Conservation (phyloP, 2,329 filamentous ascomycete genomes). For the Neonectria neomacrospora region DNA sequence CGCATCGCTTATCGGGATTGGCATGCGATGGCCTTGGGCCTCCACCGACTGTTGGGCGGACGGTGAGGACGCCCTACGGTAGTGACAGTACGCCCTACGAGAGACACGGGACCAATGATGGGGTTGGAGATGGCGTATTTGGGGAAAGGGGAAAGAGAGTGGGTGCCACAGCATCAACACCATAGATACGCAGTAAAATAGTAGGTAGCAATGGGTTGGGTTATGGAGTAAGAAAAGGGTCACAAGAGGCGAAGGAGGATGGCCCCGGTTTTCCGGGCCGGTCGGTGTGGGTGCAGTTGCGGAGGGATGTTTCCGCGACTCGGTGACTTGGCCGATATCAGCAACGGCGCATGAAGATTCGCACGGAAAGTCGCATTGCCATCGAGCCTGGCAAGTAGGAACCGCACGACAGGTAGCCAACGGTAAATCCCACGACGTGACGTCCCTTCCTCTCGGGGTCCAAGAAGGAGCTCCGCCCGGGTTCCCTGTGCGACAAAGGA, state of each 20-base stretch:
- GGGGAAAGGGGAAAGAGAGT: background rate
- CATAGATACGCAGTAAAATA: background rate
- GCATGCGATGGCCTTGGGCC: conserved; percentile 15
- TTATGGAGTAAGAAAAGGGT: conserved; percentile 10
- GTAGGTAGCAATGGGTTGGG: background rate
- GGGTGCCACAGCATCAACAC: conserved; percentile 1
- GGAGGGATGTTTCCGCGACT: background rate
- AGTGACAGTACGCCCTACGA: conserved; percentile 4
- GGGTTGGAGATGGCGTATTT: background rate
- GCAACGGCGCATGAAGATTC: background rate
- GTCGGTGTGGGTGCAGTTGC: conserved; percentile 1
- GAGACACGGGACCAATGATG: conserved; percentile 8
- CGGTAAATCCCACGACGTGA: background rate
- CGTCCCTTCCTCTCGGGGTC: background rate
- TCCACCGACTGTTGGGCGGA: conserved; percentile 7
- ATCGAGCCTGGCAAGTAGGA: background rate
- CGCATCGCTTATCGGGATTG: conserved; percentile 10
- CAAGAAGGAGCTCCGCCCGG: conserved; percentile 17
- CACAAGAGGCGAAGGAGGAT: conserved; percentile 2
- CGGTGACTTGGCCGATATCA: background rate
- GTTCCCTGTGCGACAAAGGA: background rate
- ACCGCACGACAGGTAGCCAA: too few relatives aligned
- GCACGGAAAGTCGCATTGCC: background rate
- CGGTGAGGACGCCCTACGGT: conserved; percentile 8
- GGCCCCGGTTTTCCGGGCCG: conserved; percentile 5